A percentile compares a stretch with the other conserved stretches of the same genome.
Conservation (phyloP, 2,329 filamentous ascomycete species). For the Fusarium gaditjirri region DNA sequence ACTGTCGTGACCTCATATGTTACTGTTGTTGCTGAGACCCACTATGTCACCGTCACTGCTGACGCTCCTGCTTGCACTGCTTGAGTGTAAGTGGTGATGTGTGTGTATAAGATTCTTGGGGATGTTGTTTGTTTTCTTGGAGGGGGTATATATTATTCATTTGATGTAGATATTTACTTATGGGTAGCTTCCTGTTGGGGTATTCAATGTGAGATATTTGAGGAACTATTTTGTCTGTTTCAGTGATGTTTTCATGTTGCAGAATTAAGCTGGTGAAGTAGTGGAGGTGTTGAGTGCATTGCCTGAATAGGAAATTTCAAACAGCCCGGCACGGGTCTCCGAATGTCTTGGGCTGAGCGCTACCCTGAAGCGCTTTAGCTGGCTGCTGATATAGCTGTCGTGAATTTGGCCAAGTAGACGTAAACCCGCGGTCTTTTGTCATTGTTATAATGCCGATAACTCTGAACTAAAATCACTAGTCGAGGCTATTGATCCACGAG, state of each 20-base stretch:
- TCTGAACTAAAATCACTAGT: background rate
- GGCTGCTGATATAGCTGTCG: background rate
- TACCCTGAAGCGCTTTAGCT: background rate
- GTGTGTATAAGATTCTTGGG: background rate
- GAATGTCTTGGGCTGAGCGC: background rate
- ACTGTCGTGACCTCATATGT: slow-evolving; percentile 29
- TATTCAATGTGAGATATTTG: slow-evolving; percentile 44
- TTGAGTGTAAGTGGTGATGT: background rate
- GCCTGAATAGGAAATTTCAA: background rate
- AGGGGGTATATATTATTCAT: slow-evolving; percentile 7
- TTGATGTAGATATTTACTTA: slow-evolving; percentile 45
- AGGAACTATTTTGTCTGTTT: slow-evolving; percentile 9
- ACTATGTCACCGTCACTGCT: slow-evolving; percentile 27
- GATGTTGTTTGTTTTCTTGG: background rate
- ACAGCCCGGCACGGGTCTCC: background rate
- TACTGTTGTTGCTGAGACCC: slow-evolving; percentile 13
- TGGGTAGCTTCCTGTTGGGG: slow-evolving; percentile 44
- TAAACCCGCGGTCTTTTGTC: background rate
- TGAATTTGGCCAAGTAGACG: background rate
- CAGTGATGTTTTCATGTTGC: background rate
- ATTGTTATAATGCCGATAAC: background rate
- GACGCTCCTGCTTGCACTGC: slow-evolving; percentile 26
- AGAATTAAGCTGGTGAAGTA: too few species aligned
- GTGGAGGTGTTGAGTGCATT: background rate
- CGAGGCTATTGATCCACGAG: background rate